Evolutionary conservation across 495 filamentous ascomycete species (phyloP), one percentile per base, ranked within the genome.

Genomic region (Penicillium simplicissimum): DNA sequence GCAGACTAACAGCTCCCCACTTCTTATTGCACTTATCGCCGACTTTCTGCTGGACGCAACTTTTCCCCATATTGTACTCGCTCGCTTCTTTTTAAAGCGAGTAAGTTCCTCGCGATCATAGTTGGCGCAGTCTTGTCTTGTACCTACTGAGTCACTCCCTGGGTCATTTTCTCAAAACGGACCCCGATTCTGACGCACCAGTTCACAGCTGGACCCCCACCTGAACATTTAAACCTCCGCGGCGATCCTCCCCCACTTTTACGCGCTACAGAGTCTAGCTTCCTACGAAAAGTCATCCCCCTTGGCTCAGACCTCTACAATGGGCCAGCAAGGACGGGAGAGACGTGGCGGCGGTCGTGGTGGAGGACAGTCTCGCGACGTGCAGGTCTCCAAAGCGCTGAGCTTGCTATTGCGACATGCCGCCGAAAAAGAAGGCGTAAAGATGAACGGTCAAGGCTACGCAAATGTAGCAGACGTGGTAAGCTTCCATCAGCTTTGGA

Each of bases 341-440:
- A 66, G 57, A 25, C 60, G 48, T 9, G 37, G 49, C 23, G 57
- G 65, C 25, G 61, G 61, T n/a, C 53, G 58, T 36, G 71, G 68
- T 13, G 55, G 61, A 55, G 61, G 61, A 73, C 28, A 76, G 33
- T 60, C 68, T 36, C 74, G 91, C 35, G 84, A 89, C 43, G 81
- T 89, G 9, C 79, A 79, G 35, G 81, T 97, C 51, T 96, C 92
- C 8, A 96, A 92, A 70, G 88, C 91, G 28, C 72, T 98, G 55
- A 90, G 87, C 58, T 85, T 81, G 64, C 77, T 97, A 0, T 81
- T 98, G 17, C 83, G 95, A 23, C 95, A 98, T 73, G 91, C 88
- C 49, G 95, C 96, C 7, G 81, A 85, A 62, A 86, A 85, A 56
- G 92, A 92, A 66, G 90, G 91, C 0, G 72, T 98, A 51, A 81